Percentiles rank a stretch among this genome's conserved stretches.
phyloP scores from a whole-genome alignment of 176 grass and related monocot genomes.

The Musa itinerans region DNA sequence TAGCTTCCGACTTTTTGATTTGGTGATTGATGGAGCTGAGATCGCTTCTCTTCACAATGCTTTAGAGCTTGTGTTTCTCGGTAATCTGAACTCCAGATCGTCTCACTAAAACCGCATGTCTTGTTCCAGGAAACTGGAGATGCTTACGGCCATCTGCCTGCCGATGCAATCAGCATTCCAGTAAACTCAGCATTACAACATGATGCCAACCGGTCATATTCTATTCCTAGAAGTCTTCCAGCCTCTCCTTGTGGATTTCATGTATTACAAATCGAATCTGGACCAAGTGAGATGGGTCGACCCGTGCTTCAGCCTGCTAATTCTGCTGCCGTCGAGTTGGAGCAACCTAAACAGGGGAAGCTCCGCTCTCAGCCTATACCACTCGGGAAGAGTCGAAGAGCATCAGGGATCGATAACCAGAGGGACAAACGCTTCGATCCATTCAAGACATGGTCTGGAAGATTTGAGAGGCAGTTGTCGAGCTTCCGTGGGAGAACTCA shows the following conservation, averaged over 20 bases:
- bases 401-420: conserved; percentile 4
- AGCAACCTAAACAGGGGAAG: conserved; percentile 25
- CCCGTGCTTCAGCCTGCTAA: background rate
- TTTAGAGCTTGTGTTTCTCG: background rate
- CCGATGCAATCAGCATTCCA: background rate
- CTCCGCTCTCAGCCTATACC: conserved; percentile 69
- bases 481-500: conserved; percentile 60
- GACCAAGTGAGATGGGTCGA: background rate
- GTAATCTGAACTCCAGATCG: background rate
- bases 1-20: too few relatives aligned
- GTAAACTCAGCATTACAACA: too few relatives aligned
- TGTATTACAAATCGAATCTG: background rate
- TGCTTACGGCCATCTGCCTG: background rate
- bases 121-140: background rate
- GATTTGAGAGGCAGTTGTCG: conserved; percentile 71
- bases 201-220: background rate
- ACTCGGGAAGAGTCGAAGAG: background rate
- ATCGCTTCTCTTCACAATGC: background rate
- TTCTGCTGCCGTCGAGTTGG: background rate
- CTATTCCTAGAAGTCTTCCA: background rate
- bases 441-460: conserved; percentile 93
- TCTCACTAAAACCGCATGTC: background rate
- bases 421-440: conserved; percentile 63
- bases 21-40: too few relatives aligned
- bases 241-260: background rate